Base-by-base conservation (phyloP, 768 basidiomycete species). In the Fomitopsis serialis region DNA sequence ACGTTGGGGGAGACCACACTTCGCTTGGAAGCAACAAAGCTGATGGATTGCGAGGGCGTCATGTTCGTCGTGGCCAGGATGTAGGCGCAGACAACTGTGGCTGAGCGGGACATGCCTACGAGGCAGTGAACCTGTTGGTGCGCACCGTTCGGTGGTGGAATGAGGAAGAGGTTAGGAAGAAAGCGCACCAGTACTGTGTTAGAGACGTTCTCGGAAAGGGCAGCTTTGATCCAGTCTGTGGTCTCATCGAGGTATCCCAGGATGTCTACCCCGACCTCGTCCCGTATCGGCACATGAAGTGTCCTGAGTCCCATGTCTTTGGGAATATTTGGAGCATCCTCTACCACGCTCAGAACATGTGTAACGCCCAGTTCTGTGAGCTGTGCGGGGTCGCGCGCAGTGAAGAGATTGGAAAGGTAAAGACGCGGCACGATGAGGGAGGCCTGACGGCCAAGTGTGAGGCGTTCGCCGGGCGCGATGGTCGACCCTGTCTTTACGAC, bases 61-160 rank as follows among this genome's bases (percentile, higher is more conserved):
- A 87, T 82, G 17, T 72, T 69, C 24, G 71, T 76, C 17, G 73
- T 68, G 7, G 75, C 75, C 53, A 70, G 56, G 51, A 68, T 71
- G 68, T 89, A 91, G 50, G 87, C 89, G 56, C 84, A 83, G 3
- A 90, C 81, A 24, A 89, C 78, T 4, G 86, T 89, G 0, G 89
- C 78, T 42, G 85, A 87, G 22, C 89, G 78, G 60, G 85, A 87
- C 54, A 89, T 77, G 40, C 89, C 89, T 67, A 83, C 81, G 37
- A 82, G 67, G 64, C 89, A 91, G 66, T 92, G 89, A 12, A 91
- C 85, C 87, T 89, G 58, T 19, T 24, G 35, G 27, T n/a, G n/a
- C n/a, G 27, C 34, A 51, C 13, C 42, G 43, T 45, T 22, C 19
- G 27, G 42, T 9, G 34, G 24, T 8, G 25, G 12, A 35, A 48